Percentiles rank a stretch among this genome's conserved stretches.
These are phyloP conservation scores for Erodium chrysanthum DNA, from an alignment of 441 rosid genomes.

Conservation along the genomic window DNA sequence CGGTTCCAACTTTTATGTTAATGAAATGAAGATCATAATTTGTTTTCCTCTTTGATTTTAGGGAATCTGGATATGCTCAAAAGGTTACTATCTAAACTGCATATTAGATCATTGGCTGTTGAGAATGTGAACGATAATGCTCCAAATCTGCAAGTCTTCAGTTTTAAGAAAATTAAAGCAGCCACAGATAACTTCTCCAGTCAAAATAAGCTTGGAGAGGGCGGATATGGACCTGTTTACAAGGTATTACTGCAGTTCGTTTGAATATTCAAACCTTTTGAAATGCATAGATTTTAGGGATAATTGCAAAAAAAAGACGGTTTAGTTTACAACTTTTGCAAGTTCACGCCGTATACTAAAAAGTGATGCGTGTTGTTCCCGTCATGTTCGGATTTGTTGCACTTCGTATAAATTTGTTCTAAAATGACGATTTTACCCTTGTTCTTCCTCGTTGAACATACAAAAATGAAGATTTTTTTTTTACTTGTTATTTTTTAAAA, in stretches of 20 bases:
- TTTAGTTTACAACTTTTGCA: no score
- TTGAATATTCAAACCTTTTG: neutral
- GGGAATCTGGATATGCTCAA: constrained; percentile 5
- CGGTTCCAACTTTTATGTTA: neutral
- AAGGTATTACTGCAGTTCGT: constrained; percentile 20
- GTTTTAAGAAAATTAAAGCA: constrained; percentile 18
- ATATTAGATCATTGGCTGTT: constrained; percentile 1
- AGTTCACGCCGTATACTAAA: no score
- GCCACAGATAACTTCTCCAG: constrained; percentile 27
- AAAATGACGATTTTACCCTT: no score
- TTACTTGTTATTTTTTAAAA: no score
- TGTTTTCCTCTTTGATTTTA: constrained; percentile 9
- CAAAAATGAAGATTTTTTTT: no score
- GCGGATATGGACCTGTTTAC: constrained; percentile 34
- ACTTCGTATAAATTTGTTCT: no score
- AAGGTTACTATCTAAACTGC: constrained; percentile 1
- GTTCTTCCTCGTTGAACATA: no score
- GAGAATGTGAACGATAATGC: constrained; percentile 17
- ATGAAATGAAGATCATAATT: neutral
- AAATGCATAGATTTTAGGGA: neutral
- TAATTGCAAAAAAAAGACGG: no score
- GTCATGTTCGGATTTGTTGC: no score
- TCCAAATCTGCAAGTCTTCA: constrained; percentile 28
- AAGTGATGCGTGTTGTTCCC: no score
- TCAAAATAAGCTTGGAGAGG: constrained; percentile 28